Percentiles rank a stretch among this genome's conserved stretches.
Conservation (phyloP, 768 basidiomycete species). For the Hebeloma cylindrosporum region DNA sequence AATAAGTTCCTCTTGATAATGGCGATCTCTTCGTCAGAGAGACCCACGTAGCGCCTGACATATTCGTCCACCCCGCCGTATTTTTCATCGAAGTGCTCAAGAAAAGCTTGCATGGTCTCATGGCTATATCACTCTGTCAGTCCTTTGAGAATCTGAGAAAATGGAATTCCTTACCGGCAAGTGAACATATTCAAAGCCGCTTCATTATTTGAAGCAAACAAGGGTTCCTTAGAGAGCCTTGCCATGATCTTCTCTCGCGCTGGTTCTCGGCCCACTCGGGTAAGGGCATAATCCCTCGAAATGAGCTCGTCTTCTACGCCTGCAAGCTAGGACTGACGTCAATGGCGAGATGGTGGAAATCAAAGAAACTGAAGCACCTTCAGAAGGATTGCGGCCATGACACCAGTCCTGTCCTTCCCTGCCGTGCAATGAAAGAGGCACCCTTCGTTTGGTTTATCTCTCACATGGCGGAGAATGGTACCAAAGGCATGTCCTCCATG, state of each 20-base stretch:
- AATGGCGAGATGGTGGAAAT: neutral
- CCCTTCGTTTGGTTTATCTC: slow-evolving; percentile 63
- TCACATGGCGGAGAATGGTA: slow-evolving; percentile 69
- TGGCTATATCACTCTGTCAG: slow-evolving; percentile 40
- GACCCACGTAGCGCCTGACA: slow-evolving; percentile 49
- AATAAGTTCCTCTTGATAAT: slow-evolving; percentile 61
- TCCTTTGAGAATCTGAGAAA: neutral
- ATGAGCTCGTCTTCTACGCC: slow-evolving; percentile 67
- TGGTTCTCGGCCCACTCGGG: slow-evolving; percentile 78
- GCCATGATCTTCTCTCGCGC: slow-evolving; percentile 68
- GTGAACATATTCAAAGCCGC: slow-evolving; percentile 84
- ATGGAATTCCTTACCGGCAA: slow-evolving; percentile 52
- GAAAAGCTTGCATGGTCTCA: slow-evolving; percentile 76
- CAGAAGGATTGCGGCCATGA: slow-evolving; percentile 70
- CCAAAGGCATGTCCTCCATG: slow-evolving; percentile 69
- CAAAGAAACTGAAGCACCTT: slow-evolving; percentile 43
- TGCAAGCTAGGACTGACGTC: slow-evolving; percentile 51
- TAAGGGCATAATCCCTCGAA: slow-evolving; percentile 75
- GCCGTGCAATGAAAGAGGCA: slow-evolving; percentile 83
- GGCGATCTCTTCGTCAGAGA: slow-evolving; percentile 63
- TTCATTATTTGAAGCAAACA: slow-evolving; percentile 71
- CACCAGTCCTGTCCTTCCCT: slow-evolving; percentile 82
- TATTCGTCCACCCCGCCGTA: slow-evolving; percentile 74
- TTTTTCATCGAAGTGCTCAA: slow-evolving; percentile 56
- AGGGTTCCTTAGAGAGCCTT: slow-evolving; percentile 65